A percentile compares a stretch with the other conserved stretches of the same genome.
phyloP scores from a whole-genome alignment of 352 stramenopile genomes.

The Globisporangium abappressorium region DNA sequence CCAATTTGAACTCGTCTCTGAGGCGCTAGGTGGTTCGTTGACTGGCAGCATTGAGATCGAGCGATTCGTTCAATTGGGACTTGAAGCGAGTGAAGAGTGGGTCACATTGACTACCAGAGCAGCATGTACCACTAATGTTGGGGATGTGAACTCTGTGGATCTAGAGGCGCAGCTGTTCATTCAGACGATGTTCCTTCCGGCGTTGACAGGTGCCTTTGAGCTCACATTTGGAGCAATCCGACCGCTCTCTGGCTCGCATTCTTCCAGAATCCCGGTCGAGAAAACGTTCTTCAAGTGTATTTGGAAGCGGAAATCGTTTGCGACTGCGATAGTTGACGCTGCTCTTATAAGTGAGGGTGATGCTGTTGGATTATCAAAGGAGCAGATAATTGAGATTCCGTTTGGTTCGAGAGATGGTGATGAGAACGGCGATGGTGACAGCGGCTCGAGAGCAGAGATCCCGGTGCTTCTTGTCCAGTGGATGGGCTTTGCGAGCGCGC shows the following conservation, averaged over 20 bases:
- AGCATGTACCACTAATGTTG: not conserved
- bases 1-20: constrained; percentile 7
- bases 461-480: constrained; percentile 18
- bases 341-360: too few relatives aligned
- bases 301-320: constrained; percentile 6
- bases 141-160: not conserved
- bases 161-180: constrained; percentile 4
- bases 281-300: constrained; percentile 10
- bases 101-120: not conserved
- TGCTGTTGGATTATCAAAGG: not conserved
- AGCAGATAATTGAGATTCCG: constrained; percentile 8
- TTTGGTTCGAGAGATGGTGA: constrained; percentile 1
- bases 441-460: constrained; percentile 2
- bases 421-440: not conserved
- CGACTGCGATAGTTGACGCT: not conserved
- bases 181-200: not conserved
- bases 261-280: not conserved
- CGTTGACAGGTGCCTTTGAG: constrained; percentile 5
- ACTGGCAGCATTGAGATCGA: not conserved
- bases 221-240: not conserved
- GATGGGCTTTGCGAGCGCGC: constrained; percentile 22
- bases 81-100: constrained; percentile 4
- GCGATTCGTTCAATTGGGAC: not conserved
- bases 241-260: not conserved
- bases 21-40: not conserved